Conservation (phyloP, 352 stramenopile genomes). For the Phytophthora sojae region DNA sequence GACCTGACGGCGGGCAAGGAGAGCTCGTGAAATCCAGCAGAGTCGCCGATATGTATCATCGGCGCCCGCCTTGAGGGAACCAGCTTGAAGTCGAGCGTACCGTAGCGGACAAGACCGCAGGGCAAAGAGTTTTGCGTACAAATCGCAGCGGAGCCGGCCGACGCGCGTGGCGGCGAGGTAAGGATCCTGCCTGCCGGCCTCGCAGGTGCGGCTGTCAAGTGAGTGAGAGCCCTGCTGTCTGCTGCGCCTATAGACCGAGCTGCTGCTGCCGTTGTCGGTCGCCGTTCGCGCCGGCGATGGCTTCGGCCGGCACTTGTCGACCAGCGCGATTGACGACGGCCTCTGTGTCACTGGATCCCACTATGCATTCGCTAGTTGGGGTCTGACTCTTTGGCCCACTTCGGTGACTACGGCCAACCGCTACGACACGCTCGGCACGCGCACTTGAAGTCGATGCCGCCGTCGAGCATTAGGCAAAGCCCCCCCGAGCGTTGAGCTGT, state of each 20-base stretch:
- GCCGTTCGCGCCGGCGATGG: conserved; percentile 1
- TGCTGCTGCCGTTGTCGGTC: neutral
- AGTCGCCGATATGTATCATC: conserved; percentile 5
- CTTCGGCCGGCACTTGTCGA: conserved; percentile 15
- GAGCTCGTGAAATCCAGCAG: conserved; percentile 22
- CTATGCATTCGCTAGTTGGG: conserved; percentile 41
- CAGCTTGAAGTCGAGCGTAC: conserved; percentile 36
- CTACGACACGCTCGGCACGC: conserved; percentile 1
- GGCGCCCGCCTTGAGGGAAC: conserved; percentile 4
- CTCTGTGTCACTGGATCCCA: conserved; percentile 35
- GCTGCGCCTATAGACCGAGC: neutral
- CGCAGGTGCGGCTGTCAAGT: neutral
- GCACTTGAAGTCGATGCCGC: neutral
- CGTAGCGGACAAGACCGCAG: conserved; percentile 10
- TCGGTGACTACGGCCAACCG: conserved; percentile 23
- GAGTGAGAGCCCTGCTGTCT: neutral
- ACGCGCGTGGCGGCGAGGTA: neutral
- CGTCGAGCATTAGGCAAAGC: neutral
- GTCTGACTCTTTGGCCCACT: conserved; percentile 35
- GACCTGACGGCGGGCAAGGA: conserved; percentile 33
- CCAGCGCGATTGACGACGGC: conserved; percentile 28
- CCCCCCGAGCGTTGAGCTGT: neutral
- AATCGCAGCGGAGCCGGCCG: conserved; percentile 16
- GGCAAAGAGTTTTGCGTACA: neutral
- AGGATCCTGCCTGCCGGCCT: neutral